phyloP scores from a whole-genome alignment of 257 asterid species.

The Solanum sejunctum region DNA sequence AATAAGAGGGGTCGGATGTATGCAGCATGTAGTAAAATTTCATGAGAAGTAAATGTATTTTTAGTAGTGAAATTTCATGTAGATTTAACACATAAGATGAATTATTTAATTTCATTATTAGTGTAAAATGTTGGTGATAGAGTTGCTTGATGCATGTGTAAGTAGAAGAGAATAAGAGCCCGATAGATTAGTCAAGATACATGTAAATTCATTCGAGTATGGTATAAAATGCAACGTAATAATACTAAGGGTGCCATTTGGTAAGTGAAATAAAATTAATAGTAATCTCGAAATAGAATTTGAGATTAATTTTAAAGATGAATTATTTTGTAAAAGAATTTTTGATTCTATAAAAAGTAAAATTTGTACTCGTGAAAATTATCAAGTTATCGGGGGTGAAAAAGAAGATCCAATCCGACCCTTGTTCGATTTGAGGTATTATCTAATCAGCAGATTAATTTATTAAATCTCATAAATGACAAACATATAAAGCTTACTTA shows the following conservation, averaged over 20 bases:
- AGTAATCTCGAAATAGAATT: no score
- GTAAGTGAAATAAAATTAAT: no score
- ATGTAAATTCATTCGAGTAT: background rate
- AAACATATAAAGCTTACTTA: no score
- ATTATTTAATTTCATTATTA: background rate
- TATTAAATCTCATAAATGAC: no score
- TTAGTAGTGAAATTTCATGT: background rate
- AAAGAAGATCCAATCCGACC: background rate
- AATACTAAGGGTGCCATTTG: background rate
- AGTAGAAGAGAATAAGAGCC: background rate
- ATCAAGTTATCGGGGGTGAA: no score
- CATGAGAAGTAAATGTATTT: background rate
- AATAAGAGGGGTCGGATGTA: no score
- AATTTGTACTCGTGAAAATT: no score
- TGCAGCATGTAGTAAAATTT: background rate
- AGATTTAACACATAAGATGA: background rate
- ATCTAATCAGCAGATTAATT: background rate
- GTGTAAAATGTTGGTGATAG: background rate
- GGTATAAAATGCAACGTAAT: background rate
- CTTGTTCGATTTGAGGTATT: no score
- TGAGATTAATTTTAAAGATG: background rate
- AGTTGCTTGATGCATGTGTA: background rate
- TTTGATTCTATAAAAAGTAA: no score
- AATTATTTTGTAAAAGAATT: no score
- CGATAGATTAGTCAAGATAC: background rate